These are phyloP conservation scores for Plasmodium billcollinsi DNA, from an alignment of 169 alveolate species.

Conservation along the genomic window DNA sequence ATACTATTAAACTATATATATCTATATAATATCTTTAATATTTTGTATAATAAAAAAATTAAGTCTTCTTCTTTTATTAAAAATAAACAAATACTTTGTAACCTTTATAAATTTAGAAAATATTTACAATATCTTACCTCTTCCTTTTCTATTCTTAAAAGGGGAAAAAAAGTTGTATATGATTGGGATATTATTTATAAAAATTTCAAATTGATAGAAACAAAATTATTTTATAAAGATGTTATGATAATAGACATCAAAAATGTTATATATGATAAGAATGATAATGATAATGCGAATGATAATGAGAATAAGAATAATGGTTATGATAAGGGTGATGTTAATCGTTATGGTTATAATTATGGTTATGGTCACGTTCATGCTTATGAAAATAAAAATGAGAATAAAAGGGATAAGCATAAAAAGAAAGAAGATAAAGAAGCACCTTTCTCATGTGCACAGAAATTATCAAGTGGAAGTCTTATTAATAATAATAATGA, in stretches of 20 bases:
- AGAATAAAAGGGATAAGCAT: not conserved
- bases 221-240: constrained; percentile 20
- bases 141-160: constrained; percentile 39
- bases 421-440: not conserved
- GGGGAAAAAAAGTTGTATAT: constrained; percentile 9
- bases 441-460: too few relatives aligned
- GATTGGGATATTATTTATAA: not conserved
- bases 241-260: constrained; percentile 12
- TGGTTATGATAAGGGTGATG: not conserved
- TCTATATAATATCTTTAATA: constrained; percentile 23
- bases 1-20: constrained; percentile 19
- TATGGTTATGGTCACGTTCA: too few relatives aligned
- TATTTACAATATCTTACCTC: constrained; percentile 26
- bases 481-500: too few relatives aligned
- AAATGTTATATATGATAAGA: not conserved
- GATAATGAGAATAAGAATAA: too few relatives aligned
- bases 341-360: too few relatives aligned
- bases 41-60: not conserved
- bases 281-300: not conserved
- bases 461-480: not conserved
- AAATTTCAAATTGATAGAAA: constrained; percentile 5
- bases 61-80: not conserved
- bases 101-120: constrained; percentile 19
- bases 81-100: not conserved
- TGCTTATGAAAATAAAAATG: not conserved